Conservation (phyloP, 2,329 filamentous ascomycete species). For the Trichocomaceae sp. region DNA sequence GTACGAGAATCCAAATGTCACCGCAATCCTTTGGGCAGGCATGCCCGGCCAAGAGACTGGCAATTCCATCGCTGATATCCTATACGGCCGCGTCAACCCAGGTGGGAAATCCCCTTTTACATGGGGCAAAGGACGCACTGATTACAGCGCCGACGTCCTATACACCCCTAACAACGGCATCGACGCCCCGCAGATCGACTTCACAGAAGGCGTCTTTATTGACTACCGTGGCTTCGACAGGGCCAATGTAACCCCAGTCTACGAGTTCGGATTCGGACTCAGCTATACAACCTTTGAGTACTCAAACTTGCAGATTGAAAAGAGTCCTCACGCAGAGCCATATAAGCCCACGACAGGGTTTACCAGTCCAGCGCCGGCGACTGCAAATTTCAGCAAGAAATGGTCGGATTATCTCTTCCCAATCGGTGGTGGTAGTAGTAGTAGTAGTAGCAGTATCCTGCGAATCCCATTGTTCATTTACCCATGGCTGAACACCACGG, state of each 20-base stretch:
- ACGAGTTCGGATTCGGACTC: conserved; percentile 57
- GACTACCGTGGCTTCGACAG: conserved; percentile 50
- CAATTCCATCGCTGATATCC: conserved; percentile 65
- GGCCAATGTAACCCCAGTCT: conserved; percentile 50
- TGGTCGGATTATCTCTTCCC: conserved; percentile 52
- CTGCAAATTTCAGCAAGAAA: conserved; percentile 32
- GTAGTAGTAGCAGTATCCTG: conserved; percentile 28
- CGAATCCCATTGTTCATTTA: conserved; percentile 54
- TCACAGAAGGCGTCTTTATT: conserved; percentile 58
- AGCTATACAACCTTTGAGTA: conserved; percentile 57
- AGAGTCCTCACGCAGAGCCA: conserved; percentile 33
- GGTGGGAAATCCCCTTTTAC: conserved; percentile 58
- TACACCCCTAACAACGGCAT: conserved; percentile 53
- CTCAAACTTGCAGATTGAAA: conserved; percentile 50
- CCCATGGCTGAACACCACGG: conserved; percentile 57
- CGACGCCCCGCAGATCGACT: conserved; percentile 52
- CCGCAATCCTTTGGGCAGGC: conserved; percentile 68
- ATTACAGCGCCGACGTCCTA: conserved; percentile 52
- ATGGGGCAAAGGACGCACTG: conserved; percentile 47
- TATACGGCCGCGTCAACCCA: conserved; percentile 62
- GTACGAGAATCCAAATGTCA: conserved; percentile 58
- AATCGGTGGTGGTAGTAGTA: conserved; percentile 24
- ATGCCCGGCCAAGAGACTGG: conserved; percentile 70
- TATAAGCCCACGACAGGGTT: conserved; percentile 50
- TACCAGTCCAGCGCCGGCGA: conserved; percentile 48